Base-by-base conservation (phyloP, 148 eudicot genomes). In the Dysphania ambrosioides region DNA sequence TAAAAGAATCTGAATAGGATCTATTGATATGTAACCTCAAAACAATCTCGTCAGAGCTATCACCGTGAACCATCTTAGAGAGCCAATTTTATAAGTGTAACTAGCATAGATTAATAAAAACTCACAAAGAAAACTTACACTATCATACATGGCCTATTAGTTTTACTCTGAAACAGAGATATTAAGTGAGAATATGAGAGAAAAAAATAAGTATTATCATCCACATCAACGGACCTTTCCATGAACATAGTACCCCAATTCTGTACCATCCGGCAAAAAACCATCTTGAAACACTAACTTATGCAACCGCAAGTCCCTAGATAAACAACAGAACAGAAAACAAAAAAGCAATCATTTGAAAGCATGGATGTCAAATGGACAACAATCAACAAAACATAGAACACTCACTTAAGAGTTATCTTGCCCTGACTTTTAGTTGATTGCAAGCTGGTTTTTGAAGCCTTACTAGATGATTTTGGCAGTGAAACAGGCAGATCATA, bases 301-400 rank as follows among this genome's bases (percentile, higher is more conserved):
- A 74, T 95, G 99, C 89, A 89, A 65, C 75, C 90, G 81, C 84
- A 86, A 60, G 83, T 95, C 96, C 83, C 98, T 94, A 72, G 21
- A 26, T 24, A 42, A 12, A 79, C 63, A 42, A 69, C 21, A 71
- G 64, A 44, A 66, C 24, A 72, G 31, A 38, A 21, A 31, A 44
- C 47, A 21, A 31, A 1, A 66, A 5, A 66, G 53, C 64, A 77
- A 64, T 70, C 56, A 42, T 24, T 40, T n/a, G 34, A 26, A 57
- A 65, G 41, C 10, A 76, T 16, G 49, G 70, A 41, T 19, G 57
- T 21, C 61, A 74, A 38, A 66, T 35, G 49, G 51, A 66, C 42
- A 77, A 26, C 60, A 9, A 56, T 35, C 16, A 34, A 26, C 29
- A 57, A 24, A 69, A 75, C 61, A 65, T 41, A 23, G 55, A 77